A percentile compares a stretch with the other conserved stretches of the same genome.
Evolutionary conservation across 2,329 filamentous ascomycete species (phyloP).

Genomic region (Sclerotinia minor): DNA sequence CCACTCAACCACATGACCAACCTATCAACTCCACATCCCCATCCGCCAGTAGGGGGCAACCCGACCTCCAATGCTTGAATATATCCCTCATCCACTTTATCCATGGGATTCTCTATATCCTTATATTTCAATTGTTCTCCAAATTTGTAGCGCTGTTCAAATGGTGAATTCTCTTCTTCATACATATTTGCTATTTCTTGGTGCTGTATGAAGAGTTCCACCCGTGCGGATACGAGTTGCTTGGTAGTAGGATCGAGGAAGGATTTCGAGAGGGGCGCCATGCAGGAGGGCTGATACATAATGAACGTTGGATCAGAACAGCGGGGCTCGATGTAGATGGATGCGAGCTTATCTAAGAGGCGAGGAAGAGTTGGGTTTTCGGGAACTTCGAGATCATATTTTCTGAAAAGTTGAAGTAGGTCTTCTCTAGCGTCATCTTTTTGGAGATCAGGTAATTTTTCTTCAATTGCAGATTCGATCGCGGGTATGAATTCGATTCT

Average conservation of each 20-base stretch:
- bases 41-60: conserved; percentile 92
- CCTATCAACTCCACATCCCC: conserved; percentile 88
- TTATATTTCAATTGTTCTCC: conserved; percentile 53
- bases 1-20: conserved; percentile 89
- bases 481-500: conserved; percentile 80
- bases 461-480: conserved; percentile 66
- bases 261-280: conserved; percentile 89
- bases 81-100: conserved; percentile 64
- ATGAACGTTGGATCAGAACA: conserved; percentile 79
- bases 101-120: conserved; percentile 40
- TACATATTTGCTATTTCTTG: conserved; percentile 94
- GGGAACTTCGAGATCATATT: conserved; percentile 52
- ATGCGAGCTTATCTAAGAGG: conserved; percentile 80
- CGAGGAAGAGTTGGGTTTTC: conserved; percentile 58
- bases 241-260: conserved; percentile 69
- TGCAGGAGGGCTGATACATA: conserved; percentile 82
- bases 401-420: conserved; percentile 56
- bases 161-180: conserved; percentile 94
- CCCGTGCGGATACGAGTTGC: conserved; percentile 76
- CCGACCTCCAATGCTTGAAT: conserved; percentile 82
- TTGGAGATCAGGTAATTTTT: conserved; percentile 44
- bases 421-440: conserved; percentile 56
- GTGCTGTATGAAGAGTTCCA: conserved; percentile 79
- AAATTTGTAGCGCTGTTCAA: conserved; percentile 83
- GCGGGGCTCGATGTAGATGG: conserved; percentile 73